These are phyloP conservation scores for Hypoxylon sp. DNA, from an alignment of 2,329 filamentous ascomycete genomes.

Conservation along the genomic window DNA sequence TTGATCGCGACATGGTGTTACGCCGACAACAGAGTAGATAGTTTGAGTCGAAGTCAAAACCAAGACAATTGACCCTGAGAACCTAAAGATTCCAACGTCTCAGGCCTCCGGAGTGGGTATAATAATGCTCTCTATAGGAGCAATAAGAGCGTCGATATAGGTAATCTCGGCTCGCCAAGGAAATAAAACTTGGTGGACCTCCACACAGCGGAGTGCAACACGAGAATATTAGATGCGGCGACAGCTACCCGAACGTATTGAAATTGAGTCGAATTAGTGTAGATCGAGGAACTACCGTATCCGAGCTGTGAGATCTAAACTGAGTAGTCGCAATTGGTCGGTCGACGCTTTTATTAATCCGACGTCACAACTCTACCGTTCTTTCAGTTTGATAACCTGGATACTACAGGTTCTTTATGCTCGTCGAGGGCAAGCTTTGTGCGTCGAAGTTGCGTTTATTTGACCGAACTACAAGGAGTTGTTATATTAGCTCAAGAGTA, in stretches of 20 bases:
- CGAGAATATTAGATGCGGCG: conserved; percentile 31
- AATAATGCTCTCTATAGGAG: conserved; percentile 29
- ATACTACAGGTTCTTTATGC: conserved; percentile 46
- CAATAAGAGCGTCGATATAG: conserved; percentile 44
- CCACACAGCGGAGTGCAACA: conserved; percentile 38
- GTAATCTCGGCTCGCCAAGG: conserved; percentile 43
- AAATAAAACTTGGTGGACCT: conserved; percentile 34
- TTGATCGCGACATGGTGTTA: conserved; percentile 69
- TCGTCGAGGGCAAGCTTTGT: conserved; percentile 47
- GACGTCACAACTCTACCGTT: conserved; percentile 22
- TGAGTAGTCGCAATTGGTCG: conserved; percentile 31
- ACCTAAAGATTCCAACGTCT: conserved; percentile 30
- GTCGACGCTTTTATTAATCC: conserved; percentile 27
- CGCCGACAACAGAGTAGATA: conserved; percentile 26
- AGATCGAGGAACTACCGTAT: conserved; percentile 15
- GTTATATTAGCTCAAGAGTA: conserved; percentile 46
- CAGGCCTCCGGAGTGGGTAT: conserved; percentile 32
- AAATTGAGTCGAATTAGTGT: conserved; percentile 23
- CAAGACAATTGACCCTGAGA: conserved; percentile 12
- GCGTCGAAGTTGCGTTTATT: conserved; percentile 36
- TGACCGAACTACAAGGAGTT: conserved; percentile 38
- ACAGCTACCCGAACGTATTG: conserved; percentile 18
- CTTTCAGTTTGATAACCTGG: conserved; percentile 38
- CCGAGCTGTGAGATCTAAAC: conserved; percentile 11
- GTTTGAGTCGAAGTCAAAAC: conserved; percentile 18